These are phyloP conservation scores for Penicillium sp. DNA, from an alignment of 2,329 filamentous ascomycete genomes.

Conservation along the genomic window DNA sequence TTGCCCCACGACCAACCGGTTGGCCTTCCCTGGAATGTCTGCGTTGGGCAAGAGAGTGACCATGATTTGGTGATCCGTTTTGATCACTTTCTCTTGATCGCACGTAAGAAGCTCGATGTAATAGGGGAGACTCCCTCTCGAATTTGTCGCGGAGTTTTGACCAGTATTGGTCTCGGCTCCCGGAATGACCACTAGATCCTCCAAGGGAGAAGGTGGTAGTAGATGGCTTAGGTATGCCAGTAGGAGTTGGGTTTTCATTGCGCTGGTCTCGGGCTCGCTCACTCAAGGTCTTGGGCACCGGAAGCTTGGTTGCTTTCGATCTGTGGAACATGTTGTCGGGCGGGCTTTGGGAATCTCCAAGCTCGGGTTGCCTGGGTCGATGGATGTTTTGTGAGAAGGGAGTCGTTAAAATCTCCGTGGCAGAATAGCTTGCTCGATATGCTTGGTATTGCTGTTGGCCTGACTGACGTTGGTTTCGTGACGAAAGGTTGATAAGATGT, in stretches of 20 bases:
- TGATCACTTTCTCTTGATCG: slow-evolving; percentile 29
- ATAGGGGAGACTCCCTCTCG: slow-evolving; percentile 31
- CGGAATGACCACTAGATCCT: slow-evolving; percentile 14
- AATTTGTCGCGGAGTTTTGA: slow-evolving; percentile 33
- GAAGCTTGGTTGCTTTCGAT: slow-evolving; percentile 35
- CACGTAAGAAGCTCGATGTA: slow-evolving; percentile 16
- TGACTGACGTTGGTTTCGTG: slow-evolving; percentile 25
- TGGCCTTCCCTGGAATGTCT: slow-evolving; percentile 19
- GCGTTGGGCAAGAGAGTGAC: slow-evolving; percentile 25
- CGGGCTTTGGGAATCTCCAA: slow-evolving; percentile 10
- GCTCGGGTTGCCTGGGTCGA: slow-evolving; percentile 12
- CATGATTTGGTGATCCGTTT: slow-evolving; percentile 25
- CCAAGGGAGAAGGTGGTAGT: slow-evolving; percentile 13
- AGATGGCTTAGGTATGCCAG: slow-evolving; percentile 22
- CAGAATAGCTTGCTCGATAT: slow-evolving; percentile 23
- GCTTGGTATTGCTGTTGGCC: slow-evolving; percentile 20
- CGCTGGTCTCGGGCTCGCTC: slow-evolving; percentile 24
- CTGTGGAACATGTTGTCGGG: slow-evolving; percentile 22
- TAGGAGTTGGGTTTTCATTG: slow-evolving; percentile 22
- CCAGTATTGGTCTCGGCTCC: slow-evolving; percentile 34
- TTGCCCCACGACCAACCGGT: slow-evolving; percentile 31
- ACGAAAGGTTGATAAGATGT: slow-evolving; percentile 37
- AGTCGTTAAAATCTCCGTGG: slow-evolving; percentile 15
- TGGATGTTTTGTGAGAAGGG: slow-evolving; percentile 11
- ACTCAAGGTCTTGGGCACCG: slow-evolving; percentile 29